Base-by-base conservation (phyloP, 441 rosid genomes). In the Gossypium lobatum region DNA sequence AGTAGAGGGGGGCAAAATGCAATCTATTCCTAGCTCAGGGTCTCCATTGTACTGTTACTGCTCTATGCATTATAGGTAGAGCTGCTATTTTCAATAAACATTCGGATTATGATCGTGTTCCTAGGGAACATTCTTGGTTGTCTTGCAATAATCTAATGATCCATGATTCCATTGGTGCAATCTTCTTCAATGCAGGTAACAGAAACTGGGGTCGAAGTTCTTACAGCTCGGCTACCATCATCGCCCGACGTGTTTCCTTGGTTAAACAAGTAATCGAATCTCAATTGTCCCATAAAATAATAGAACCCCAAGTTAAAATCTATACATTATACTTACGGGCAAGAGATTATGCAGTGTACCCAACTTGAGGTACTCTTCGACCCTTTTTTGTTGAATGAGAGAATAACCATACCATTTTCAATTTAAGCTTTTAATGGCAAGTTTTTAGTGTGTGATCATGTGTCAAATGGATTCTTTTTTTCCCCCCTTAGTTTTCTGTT, bases 201-300 rank as follows among this genome's bases (percentile, higher is more conserved):
- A 0, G 97, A 95, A 73, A 88, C 87, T 0, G 99, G 98, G 20
- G 99, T 87, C 18, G 97, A 95, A 77, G 96, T 95, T 75, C 92
- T 95, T 65, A 93, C 98, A 3, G 92, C 87, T 0, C 82, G 97
- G 78, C 81, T 91, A 81, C 90, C 97, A 3, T 85, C 96, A 45
- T 95, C 98, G 0, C 98, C 98, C 0, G 78, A 80, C 0, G 87
- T 89, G 55, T 89, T 76, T 73, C 95, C 98, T 2, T 95, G 98
- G 99, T 83, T 90, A 71, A 85, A 75, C 16, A 80, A 74, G 9
- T 78, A 77, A 65, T 58, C 64, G 1, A 60, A 16, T 45, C 14
- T 10, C 23, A 4, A 31, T 13, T 1, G 21, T 50, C 0, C 4
- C 53, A 21, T 39, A 34, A 37, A 63, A 52, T 17, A 37, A 17